Evolutionary conservation across 768 basidiomycete genomes (phyloP).

Genomic region (Podaxis sp.): DNA sequence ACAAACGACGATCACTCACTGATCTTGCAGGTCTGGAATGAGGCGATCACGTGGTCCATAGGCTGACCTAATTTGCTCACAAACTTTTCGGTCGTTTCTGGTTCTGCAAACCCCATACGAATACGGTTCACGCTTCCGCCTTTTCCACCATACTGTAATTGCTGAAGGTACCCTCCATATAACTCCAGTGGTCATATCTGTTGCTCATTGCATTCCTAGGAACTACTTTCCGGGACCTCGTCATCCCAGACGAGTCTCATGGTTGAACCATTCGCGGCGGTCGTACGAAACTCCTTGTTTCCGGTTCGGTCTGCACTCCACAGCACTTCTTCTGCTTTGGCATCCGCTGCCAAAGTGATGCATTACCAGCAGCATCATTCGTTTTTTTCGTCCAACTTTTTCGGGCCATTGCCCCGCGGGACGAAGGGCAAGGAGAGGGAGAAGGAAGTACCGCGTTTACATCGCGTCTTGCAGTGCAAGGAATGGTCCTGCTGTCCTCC

Average conservation of each 20-base stretch:
- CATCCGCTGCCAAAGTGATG: slow-evolving; percentile 5
- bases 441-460: slow-evolving; percentile 27
- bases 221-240: slow-evolving; percentile 16
- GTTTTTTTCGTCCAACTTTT: slow-evolving; percentile 36
- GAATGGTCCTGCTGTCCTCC: slow-evolving; percentile 42
- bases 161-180: slow-evolving; percentile 14
- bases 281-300: slow-evolving; percentile 46
- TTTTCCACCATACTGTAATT: slow-evolving; percentile 8
- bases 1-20: background rate
- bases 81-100: slow-evolving; percentile 4
- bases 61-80: background rate
- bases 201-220: background rate
- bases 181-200: background rate
- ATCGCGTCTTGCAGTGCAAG: slow-evolving; percentile 31
- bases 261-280: slow-evolving; percentile 60
- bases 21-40: background rate
- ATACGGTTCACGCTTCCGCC: background rate
- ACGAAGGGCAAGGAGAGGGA: slow-evolving; percentile 46
- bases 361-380: slow-evolving; percentile 18
- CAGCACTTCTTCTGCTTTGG: slow-evolving; percentile 5
- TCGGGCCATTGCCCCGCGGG: slow-evolving; percentile 47
- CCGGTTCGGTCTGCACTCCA: slow-evolving; percentile 26
- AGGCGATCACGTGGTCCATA: background rate
- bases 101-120: background rate
- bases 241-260: slow-evolving; percentile 32